Percentiles rank a stretch among this genome's conserved stretches.
Conservation (phyloP, 225 moss, liverwort and hornwort species). For the Straminergon stramineum region DNA sequence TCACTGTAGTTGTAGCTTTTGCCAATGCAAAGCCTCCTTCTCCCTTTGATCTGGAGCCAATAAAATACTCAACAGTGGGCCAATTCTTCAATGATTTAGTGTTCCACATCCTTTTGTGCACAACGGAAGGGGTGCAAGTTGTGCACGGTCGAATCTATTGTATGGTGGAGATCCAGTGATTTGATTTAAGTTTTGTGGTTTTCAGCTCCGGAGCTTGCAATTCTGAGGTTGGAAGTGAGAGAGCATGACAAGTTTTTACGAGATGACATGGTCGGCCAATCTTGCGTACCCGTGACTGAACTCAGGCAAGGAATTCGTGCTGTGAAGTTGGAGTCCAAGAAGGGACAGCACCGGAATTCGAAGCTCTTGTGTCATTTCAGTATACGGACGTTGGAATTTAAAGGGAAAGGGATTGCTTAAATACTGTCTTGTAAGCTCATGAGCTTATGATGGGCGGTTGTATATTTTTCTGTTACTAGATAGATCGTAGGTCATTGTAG, state of each 20-base stretch:
- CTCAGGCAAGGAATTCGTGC: constrained; percentile 63
- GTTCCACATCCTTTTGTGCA: neutral
- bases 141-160: neutral
- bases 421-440: neutral
- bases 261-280: constrained; percentile 93
- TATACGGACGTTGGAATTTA: neutral
- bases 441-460: neutral
- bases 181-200: neutral
- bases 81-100: neutral
- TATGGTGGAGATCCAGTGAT: neutral
- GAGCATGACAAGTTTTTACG: constrained; percentile 49
- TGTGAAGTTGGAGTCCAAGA: constrained; percentile 62
- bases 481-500: neutral
- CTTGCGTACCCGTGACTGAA: constrained; percentile 47
- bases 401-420: neutral
- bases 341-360: constrained; percentile 41
- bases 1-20: neutral
- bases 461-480: neutral
- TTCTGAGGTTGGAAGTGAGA: constrained; percentile 82
- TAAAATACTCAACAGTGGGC: neutral
- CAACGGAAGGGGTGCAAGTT: neutral
- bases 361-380: constrained; percentile 71
- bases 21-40: neutral
- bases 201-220: constrained; percentile 86
- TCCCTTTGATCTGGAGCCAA: neutral